A percentile compares a stretch with the other conserved stretches of the same genome.
Conservation (phyloP, 2,329 filamentous ascomycete genomes). For the Colletotrichum cereale region DNA sequence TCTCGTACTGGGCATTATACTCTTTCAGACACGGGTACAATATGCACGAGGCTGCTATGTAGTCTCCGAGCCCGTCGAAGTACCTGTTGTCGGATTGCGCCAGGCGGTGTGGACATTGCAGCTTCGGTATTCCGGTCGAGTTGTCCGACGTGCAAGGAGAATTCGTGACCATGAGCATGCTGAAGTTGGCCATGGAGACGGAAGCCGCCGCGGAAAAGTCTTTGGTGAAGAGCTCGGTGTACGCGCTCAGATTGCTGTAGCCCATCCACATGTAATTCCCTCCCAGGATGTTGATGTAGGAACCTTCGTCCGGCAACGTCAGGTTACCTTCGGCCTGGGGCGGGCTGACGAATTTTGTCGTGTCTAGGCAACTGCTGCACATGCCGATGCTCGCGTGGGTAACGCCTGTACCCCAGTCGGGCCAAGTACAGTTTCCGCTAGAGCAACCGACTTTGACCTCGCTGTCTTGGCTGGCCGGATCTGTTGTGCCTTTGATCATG, state of each 20-base stretch:
- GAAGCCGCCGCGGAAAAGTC: conserved; percentile 10
- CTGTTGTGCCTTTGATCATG: conserved; percentile 47
- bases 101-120: conserved; percentile 18
- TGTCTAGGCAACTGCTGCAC: conserved; percentile 34
- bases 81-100: conserved; percentile 2
- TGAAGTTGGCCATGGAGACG: conserved; percentile 31
- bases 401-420: conserved; percentile 31
- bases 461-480: conserved; percentile 44
- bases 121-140: not conserved
- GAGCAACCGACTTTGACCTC: conserved; percentile 17
- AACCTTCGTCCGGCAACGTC: conserved; percentile 19
- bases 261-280: conserved; percentile 34
- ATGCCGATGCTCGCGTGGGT: conserved; percentile 32
- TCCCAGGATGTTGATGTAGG: conserved; percentile 20
- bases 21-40: conserved; percentile 34
- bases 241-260: conserved; percentile 29
- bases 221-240: conserved; percentile 2
- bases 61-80: not conserved
- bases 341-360: conserved; percentile 26
- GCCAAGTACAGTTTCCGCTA: conserved; percentile 33
- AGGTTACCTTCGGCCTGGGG: conserved; percentile 8
- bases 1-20: conserved; percentile 7
- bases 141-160: conserved; percentile 19
- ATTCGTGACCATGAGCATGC: conserved; percentile 16
- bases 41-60: conserved; percentile 20